A percentile compares a stretch with the other conserved stretches of the same genome.
phyloP scores from a whole-genome alignment of 2,329 filamentous ascomycete genomes.

The Decorospora gaudefroyi region DNA sequence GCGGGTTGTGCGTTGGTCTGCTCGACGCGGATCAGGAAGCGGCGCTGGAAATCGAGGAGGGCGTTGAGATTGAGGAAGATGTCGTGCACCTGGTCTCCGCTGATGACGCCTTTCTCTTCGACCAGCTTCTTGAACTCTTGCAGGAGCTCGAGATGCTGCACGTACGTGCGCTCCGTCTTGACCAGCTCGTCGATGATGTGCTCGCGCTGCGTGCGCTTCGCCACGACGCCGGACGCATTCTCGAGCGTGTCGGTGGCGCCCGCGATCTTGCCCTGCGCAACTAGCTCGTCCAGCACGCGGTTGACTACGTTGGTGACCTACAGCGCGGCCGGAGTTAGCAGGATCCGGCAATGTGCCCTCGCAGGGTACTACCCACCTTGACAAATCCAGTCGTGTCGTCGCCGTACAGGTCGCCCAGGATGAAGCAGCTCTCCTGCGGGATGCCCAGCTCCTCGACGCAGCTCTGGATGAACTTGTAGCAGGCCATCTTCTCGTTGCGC shows the following conservation, averaged over 20 bases:
- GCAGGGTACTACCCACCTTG: slow-evolving; percentile 63
- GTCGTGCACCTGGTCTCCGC: slow-evolving; percentile 86
- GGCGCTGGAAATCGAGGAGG: slow-evolving; percentile 91
- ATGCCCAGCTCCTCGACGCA: slow-evolving; percentile 83
- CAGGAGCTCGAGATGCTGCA: slow-evolving; percentile 92
- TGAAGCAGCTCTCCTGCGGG: slow-evolving; percentile 80
- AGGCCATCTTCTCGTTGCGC: slow-evolving; percentile 82
- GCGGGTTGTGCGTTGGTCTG: slow-evolving; percentile 86
- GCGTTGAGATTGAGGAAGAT: slow-evolving; percentile 97
- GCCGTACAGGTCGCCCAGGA: slow-evolving; percentile 87
- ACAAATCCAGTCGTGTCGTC: slow-evolving; percentile 97
- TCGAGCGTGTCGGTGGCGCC: slow-evolving; percentile 54
- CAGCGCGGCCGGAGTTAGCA: slow-evolving; percentile 7
- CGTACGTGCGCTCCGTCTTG: slow-evolving; percentile 95
- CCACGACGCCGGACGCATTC: slow-evolving; percentile 50
- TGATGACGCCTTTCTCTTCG: slow-evolving; percentile 83
- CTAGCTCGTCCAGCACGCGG: slow-evolving; percentile 83
- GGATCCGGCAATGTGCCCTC: neutral
- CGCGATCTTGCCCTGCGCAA: slow-evolving; percentile 72
- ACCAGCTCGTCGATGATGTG: slow-evolving; percentile 91
- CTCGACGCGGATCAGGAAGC: slow-evolving; percentile 93
- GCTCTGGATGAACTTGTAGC: slow-evolving; percentile 90
- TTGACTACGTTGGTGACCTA: slow-evolving; percentile 91
- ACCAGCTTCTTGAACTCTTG: slow-evolving; percentile 89
- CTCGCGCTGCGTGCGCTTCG: slow-evolving; percentile 73